Evolutionary conservation across 2,329 filamentous ascomycete species (phyloP).

Genomic region (Zymoseptoria ardabiliae): DNA sequence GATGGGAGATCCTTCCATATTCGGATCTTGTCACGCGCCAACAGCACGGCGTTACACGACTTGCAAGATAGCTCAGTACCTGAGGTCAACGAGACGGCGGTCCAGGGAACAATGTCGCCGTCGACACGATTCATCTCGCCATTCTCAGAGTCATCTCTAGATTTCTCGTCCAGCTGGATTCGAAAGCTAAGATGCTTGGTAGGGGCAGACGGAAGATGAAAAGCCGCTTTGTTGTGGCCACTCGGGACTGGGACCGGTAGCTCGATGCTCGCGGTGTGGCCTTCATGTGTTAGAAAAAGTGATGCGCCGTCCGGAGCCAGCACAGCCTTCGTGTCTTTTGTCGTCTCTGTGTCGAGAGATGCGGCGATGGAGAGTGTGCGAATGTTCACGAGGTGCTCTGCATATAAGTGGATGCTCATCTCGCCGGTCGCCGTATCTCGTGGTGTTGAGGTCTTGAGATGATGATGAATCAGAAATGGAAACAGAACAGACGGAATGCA

Average conservation of each 20-base stretch:
- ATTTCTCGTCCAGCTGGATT: slow-evolving; percentile 43
- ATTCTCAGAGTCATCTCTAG: slow-evolving; percentile 10
- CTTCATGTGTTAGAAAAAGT: slow-evolving; percentile 42
- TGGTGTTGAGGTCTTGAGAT: slow-evolving; percentile 1
- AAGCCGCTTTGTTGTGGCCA: slow-evolving; percentile 32
- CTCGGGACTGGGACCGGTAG: slow-evolving; percentile 41
- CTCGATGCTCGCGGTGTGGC: slow-evolving; percentile 37
- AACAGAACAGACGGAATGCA: background rate
- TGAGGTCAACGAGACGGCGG: slow-evolving; percentile 30
- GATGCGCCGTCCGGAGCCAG: slow-evolving; percentile 38
- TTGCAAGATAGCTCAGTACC: slow-evolving; percentile 23
- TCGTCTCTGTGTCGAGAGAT: slow-evolving; percentile 40
- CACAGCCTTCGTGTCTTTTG: slow-evolving; percentile 36
- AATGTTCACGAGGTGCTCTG: slow-evolving; percentile 55
- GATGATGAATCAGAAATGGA: background rate
- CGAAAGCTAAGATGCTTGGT: slow-evolving; percentile 48
- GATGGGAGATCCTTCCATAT: slow-evolving; percentile 90
- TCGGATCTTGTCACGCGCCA: slow-evolving; percentile 32
- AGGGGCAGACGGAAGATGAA: slow-evolving; percentile 44
- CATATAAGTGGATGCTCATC: slow-evolving; percentile 43
- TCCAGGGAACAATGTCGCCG: slow-evolving; percentile 38
- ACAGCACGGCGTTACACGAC: slow-evolving; percentile 21
- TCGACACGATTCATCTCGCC: slow-evolving; percentile 15
- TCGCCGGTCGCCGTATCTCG: background rate
- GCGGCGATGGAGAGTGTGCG: slow-evolving; percentile 53